Percentiles rank a stretch among this genome's conserved stretches.
Conservation (phyloP, 2,329 filamentous ascomycete species). For the Fusarium sterilihyphosum region DNA sequence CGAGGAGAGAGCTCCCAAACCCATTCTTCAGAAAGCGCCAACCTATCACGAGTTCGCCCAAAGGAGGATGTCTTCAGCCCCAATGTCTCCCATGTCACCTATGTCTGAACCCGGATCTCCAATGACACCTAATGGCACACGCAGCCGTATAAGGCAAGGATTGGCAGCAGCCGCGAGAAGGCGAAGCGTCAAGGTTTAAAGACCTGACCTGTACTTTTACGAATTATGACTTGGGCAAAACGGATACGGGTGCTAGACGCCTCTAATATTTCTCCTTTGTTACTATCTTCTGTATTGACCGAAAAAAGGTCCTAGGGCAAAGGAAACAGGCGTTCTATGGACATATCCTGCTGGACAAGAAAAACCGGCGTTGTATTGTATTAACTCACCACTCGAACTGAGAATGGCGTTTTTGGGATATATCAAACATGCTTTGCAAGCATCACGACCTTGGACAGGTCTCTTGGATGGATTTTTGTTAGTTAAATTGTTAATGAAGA, state of each 20-base stretch:
- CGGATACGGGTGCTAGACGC: conserved; percentile 32
- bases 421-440: conserved; percentile 35
- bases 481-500: conserved; percentile 40
- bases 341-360: conserved; percentile 36
- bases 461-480: conserved; percentile 28
- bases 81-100: conserved; percentile 43
- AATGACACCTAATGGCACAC: conserved; percentile 41
- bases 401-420: conserved; percentile 35
- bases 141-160: conserved; percentile 38
- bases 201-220: conserved; percentile 30
- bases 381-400: conserved; percentile 32
- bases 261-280: conserved; percentile 33
- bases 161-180: conserved; percentile 46
- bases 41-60: conserved; percentile 61
- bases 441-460: conserved; percentile 38
- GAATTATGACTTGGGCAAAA: conserved; percentile 38
- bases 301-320: conserved; percentile 27
- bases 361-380: conserved; percentile 34
- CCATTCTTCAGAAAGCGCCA: conserved; percentile 44
- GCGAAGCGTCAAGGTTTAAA: conserved; percentile 53
- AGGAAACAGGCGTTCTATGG: conserved; percentile 24
- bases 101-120: conserved; percentile 42
- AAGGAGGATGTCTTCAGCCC: conserved; percentile 48
- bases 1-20: conserved; percentile 24
- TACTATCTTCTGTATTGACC: conserved; percentile 31